Conservation (phyloP, 305 asterid genomes). For the Galium porrigens region DNA sequence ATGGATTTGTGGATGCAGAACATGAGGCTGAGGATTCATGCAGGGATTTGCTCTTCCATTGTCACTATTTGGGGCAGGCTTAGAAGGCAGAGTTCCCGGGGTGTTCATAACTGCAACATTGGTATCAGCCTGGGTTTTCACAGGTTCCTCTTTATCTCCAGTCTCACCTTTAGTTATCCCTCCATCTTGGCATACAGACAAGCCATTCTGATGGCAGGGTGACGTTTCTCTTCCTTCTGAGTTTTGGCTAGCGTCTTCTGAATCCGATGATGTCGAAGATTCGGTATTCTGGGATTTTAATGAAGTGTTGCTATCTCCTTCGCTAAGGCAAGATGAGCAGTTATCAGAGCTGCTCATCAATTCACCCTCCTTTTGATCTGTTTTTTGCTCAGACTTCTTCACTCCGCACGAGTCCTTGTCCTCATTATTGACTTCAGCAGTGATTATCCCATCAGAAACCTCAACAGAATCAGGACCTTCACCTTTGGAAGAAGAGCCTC, state of each 20-base stretch:
- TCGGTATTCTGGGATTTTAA: constrained; percentile 51
- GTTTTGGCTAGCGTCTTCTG: constrained; percentile 62
- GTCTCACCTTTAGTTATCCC: constrained; percentile 21
- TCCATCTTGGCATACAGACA: constrained; percentile 23
- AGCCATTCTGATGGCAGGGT: constrained; percentile 29
- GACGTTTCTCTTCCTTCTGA: constrained; percentile 49
- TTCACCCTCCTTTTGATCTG: constrained; percentile 27
- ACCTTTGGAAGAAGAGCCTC: constrained; percentile 35
- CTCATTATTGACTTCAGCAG: constrained; percentile 23
- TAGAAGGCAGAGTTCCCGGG: constrained; percentile 22
- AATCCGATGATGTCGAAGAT: constrained; percentile 61
- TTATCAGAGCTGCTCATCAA: constrained; percentile 50
- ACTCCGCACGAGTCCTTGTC: constrained; percentile 24
- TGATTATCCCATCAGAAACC: constrained; percentile 31
- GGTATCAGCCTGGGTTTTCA: constrained; percentile 19
- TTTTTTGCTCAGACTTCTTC: constrained; percentile 20
- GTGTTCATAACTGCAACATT: constrained; percentile 25
- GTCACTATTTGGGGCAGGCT: constrained; percentile 26
- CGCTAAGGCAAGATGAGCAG: constrained; percentile 77
- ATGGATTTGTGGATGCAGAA: constrained; percentile 45
- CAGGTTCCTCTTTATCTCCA: constrained; percentile 23
- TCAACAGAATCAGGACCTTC: constrained; percentile 45
- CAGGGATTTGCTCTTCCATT: constrained; percentile 31
- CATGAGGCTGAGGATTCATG: constrained; percentile 37
- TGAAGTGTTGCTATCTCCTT: constrained; percentile 68